Evolutionary conservation across 2,329 filamentous ascomycete species (phyloP).

Genomic region (Penicillium brevicompactum): DNA sequence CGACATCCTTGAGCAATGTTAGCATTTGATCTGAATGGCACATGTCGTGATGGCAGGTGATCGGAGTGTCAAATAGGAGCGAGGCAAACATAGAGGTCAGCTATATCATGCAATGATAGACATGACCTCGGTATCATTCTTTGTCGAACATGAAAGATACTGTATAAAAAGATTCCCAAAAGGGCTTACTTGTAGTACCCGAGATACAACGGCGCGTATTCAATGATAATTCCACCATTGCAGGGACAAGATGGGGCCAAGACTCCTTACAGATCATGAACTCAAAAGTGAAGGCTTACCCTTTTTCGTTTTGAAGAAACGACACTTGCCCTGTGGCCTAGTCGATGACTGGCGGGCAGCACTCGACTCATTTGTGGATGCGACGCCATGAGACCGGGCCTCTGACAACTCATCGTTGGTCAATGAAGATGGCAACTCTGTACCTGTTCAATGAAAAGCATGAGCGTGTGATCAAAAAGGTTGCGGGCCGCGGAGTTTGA

Average conservation of each 20-base stretch:
- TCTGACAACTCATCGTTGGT: slow-evolving; percentile 34
- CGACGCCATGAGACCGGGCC: slow-evolving; percentile 31
- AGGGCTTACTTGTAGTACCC: neutral
- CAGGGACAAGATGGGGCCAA: neutral
- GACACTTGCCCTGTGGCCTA: slow-evolving; percentile 25
- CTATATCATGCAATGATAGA: neutral
- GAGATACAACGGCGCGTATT: neutral
- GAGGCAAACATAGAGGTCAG: neutral
- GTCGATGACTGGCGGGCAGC: slow-evolving; percentile 18
- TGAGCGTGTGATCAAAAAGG: slow-evolving; percentile 39
- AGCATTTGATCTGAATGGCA: slow-evolving; percentile 15
- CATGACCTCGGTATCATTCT: slow-evolving; percentile 3
- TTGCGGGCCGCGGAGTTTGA: slow-evolving; percentile 26
- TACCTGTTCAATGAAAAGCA: slow-evolving; percentile 25
- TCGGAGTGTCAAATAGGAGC: neutral
- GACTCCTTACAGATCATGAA: slow-evolving; percentile 6
- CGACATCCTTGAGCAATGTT: slow-evolving; percentile 50
- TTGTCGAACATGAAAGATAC: neutral
- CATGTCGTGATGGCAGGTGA: neutral
- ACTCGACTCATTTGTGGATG: slow-evolving; percentile 13
- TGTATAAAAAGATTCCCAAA: slow-evolving; percentile 3
- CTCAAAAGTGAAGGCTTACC: slow-evolving; percentile 19
- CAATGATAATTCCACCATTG: slow-evolving; percentile 2
- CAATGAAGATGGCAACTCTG: slow-evolving; percentile 18
- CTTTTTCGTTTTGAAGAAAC: slow-evolving; percentile 29